Percentiles rank a stretch among this genome's conserved stretches.
Conservation (phyloP, 768 basidiomycete genomes). For the Lactarius hengduanensis region DNA sequence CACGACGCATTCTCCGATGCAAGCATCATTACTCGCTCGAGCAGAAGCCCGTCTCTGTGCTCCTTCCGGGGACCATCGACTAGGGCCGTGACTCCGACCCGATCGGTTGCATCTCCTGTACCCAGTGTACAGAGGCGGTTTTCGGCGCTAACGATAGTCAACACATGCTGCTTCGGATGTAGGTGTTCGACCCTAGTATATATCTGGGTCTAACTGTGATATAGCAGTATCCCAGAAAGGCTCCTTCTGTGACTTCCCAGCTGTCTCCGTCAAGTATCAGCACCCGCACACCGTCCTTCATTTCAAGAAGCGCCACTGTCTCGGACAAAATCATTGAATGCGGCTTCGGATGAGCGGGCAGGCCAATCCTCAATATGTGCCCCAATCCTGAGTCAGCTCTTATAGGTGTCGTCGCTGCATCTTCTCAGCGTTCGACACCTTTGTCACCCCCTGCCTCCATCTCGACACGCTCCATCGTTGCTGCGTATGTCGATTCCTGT, state of each 20-base stretch:
- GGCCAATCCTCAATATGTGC: not conserved
- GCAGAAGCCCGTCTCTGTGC: slow-evolving; percentile 19
- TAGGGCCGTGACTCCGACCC: slow-evolving; percentile 3
- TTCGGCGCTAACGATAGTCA: not conserved
- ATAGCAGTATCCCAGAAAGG: not conserved
- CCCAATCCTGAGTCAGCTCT: not conserved
- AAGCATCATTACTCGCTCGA: slow-evolving; percentile 11
- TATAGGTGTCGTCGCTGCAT: not conserved
- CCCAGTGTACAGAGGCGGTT: not conserved
- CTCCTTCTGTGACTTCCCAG: not conserved
- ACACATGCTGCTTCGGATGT: slow-evolving; percentile 6
- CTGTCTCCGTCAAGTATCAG: slow-evolving; percentile 8
- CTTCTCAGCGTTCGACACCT: slow-evolving; percentile 6
- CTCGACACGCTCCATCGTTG: slow-evolving; percentile 17
- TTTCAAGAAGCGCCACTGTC: slow-evolving; percentile 8
- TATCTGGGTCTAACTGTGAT: not conserved
- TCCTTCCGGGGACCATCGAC: slow-evolving; percentile 7
- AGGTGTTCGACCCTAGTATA: not conserved
- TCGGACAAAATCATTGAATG: slow-evolving; percentile 8
- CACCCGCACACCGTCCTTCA: slow-evolving; percentile 9
- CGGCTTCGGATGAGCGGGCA: not conserved
- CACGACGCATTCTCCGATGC: slow-evolving; percentile 16
- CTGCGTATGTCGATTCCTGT: slow-evolving; percentile 13
- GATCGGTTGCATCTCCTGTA: slow-evolving; percentile 12
- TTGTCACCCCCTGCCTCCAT: slow-evolving; percentile 12